Conservation (phyloP, 176 grass and related monocot genomes). For the sorghum (Sorghum bicolor) region Sorghum_bicolor_NCBIv3 NC_012871.2:61264001-61264500, state of each 20-base stretch:
- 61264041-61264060: too few species aligned
- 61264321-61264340: neutral
- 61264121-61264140: neutral
- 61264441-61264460: constrained; percentile 56
- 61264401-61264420: constrained; percentile 59
- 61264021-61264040: too few species aligned
- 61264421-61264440: constrained; percentile 92
- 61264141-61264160: neutral
- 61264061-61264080: too few species aligned
- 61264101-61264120: neutral
- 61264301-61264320: neutral
- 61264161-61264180: neutral
- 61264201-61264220: neutral
- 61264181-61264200: neutral
- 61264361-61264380: neutral
- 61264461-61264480: constrained; percentile 47
- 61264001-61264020: too few species aligned
- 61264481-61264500: constrained; percentile 83
- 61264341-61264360: neutral
- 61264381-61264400: constrained; percentile 4
- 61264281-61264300: neutral
- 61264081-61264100: neutral
- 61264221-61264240: neutral
- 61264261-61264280: neutral
- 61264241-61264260: neutral